phyloP scores from a whole-genome alignment of 148 eudicot genomes.

The Rhododendron henanense region DNA sequence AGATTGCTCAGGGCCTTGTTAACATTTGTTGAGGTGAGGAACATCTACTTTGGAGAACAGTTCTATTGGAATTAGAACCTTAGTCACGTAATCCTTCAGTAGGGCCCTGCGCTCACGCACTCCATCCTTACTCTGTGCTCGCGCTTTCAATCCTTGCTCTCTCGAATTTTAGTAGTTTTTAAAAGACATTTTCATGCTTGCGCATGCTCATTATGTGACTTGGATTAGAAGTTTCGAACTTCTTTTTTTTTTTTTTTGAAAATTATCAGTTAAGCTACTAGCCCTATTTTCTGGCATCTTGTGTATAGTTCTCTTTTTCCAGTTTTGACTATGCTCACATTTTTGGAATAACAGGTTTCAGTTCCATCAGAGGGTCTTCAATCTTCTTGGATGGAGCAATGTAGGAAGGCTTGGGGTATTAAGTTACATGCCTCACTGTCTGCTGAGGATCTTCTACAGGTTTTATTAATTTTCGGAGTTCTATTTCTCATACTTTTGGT shows the following conservation, averaged over 20 bases:
- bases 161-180: not conserved
- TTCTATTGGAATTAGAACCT: not conserved
- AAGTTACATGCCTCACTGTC: conserved; percentile 37
- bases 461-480: conserved; percentile 10
- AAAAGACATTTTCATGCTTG: not conserved
- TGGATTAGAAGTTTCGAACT: not conserved
- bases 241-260: not conserved
- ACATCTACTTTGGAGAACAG: not conserved
- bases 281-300: not conserved
- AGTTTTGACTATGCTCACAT: not conserved
- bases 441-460: conserved; percentile 44
- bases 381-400: conserved; percentile 43
- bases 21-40: conserved; percentile 39
- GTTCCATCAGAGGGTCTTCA: conserved; percentile 42
- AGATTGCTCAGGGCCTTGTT: conserved; percentile 44
- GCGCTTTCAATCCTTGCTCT: not conserved
- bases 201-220: not conserved
- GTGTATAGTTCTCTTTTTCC: not conserved
- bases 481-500: not conserved
- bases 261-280: not conserved
- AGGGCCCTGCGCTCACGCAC: not conserved
- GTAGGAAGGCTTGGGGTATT: conserved; percentile 34
- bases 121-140: not conserved
- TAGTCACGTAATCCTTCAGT: not conserved
- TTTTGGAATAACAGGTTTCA: conserved; percentile 30